These are phyloP conservation scores for Selaginella tamariscina DNA, from an alignment of 75 land plant genomes.

Conservation along the genomic window DNA sequence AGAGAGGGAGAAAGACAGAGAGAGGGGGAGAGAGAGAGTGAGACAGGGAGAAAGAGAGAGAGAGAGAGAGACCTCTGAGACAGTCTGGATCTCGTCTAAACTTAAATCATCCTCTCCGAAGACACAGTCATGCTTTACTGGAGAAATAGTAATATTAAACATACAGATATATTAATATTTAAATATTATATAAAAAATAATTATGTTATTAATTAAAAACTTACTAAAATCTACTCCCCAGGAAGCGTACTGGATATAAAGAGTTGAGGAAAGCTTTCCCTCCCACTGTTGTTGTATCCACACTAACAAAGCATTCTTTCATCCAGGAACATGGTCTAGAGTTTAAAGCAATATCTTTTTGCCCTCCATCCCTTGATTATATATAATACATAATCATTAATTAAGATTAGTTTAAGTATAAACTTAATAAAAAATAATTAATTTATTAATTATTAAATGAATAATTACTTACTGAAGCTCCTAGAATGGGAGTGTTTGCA, in stretches of 20 bases:
- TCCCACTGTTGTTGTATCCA: slow-evolving; percentile 49
- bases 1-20: too few relatives aligned
- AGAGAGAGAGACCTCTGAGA: slow-evolving; percentile 51
- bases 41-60: too few relatives aligned
- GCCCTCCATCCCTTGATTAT: slow-evolving; percentile 59
- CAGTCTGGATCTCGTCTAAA: slow-evolving; percentile 43
- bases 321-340: slow-evolving; percentile 70
- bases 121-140: slow-evolving; percentile 92
- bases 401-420: not conserved
- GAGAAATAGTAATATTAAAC: not conserved
- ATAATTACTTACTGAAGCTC: slow-evolving; percentile 25
- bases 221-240: slow-evolving; percentile 95
- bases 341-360: slow-evolving; percentile 50
- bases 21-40: too few relatives aligned
- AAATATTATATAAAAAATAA: not conserved
- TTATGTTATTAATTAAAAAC: slow-evolving; percentile 6
- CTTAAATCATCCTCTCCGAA: slow-evolving; percentile 60
- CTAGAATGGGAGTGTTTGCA: slow-evolving; percentile 57
- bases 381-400: not conserved
- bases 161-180: not conserved
- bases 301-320: slow-evolving; percentile 65
- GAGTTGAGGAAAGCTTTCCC: slow-evolving; percentile 73
- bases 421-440: not conserved
- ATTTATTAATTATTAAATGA: slow-evolving; percentile 4
- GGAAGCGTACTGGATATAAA: slow-evolving; percentile 72